Evolutionary conservation across 164 flowering plant species (phyloP).

Genomic region (Paratinospora sagittata): DNA sequence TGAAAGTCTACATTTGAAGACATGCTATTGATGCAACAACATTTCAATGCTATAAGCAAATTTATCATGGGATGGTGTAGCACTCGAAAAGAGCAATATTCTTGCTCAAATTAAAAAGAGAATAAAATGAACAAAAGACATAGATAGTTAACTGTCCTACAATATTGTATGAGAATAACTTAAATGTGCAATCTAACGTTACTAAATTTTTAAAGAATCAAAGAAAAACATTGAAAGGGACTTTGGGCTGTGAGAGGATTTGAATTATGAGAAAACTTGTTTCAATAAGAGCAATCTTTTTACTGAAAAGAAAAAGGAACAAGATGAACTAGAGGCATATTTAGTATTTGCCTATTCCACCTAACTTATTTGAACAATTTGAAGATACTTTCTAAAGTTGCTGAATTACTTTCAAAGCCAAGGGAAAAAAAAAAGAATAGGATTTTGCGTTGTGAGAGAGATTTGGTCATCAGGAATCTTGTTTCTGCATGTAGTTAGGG

Average conservation of each 20-base stretch:
- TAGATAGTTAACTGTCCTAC: neutral
- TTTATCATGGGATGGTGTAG: neutral
- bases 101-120: too few species aligned
- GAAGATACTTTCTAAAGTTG: too few species aligned
- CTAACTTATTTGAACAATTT: too few species aligned
- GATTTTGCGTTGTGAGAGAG: too few species aligned
- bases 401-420: too few species aligned
- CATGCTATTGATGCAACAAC: conserved; percentile 1
- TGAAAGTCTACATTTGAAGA: neutral
- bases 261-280: neutral
- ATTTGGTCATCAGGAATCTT: too few species aligned
- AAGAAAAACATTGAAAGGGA: neutral
- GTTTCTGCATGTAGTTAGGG: too few species aligned
- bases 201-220: neutral
- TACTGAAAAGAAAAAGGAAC: neutral
- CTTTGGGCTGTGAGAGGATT: too few species aligned
- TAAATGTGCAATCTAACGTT: neutral
- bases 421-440: too few species aligned
- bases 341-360: too few species aligned
- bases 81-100: neutral
- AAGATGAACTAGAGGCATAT: neutral
- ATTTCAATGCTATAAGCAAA: neutral
- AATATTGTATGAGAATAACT: neutral
- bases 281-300: neutral
- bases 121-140: neutral